Evolutionary conservation across 2,329 filamentous ascomycete genomes (phyloP), one percentile per base, ranked within the genome.

Genomic region (Nemania abortiva): DNA sequence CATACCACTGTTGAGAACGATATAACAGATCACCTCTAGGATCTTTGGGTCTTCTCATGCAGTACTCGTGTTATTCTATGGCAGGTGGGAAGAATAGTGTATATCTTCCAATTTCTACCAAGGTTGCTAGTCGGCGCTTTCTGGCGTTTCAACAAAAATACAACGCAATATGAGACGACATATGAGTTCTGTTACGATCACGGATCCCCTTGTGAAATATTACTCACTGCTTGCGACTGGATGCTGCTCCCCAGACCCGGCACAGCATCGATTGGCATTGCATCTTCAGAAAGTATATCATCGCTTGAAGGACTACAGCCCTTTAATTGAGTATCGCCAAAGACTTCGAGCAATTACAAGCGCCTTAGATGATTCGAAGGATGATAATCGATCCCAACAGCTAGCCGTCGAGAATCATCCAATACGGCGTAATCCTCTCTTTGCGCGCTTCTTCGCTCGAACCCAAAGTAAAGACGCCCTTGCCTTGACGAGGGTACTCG

Each of bases 211-310:
- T 69, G 88, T 94, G 70, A 90, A 94, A 71, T 95, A 95, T 79
- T 88, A 91, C 66, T 87, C 91, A 24, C 83, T 94, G 15, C 79
- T 95, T 42, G 87, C 90, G 6, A 90, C 90, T 4, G 89, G 90
- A 58, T 80, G 87, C 55, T 92, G 91, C 77, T 83, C 85, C 55
- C 90, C 92, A 9, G 92, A 95, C 79, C 88, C 88, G 5, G 87
- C 90, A 24, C 91, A 94, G 77, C 90, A 93, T 78, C 87, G 91
- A 22, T 83, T 93, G 6, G 92, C 92, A 6, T 84, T 93, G 49
- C 91, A 95, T 79, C 84, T 95, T 1, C 91, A 93, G 73, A 92
- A 93, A 77, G 84, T 95, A 11, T 95, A 96, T 74, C 83, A 88
- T 45, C 86, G 90, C 2, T 83, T 95, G 49, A 94, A 93, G 77